Base-by-base conservation (phyloP, 768 basidiomycete species). In the Calocybe cyanea region DNA sequence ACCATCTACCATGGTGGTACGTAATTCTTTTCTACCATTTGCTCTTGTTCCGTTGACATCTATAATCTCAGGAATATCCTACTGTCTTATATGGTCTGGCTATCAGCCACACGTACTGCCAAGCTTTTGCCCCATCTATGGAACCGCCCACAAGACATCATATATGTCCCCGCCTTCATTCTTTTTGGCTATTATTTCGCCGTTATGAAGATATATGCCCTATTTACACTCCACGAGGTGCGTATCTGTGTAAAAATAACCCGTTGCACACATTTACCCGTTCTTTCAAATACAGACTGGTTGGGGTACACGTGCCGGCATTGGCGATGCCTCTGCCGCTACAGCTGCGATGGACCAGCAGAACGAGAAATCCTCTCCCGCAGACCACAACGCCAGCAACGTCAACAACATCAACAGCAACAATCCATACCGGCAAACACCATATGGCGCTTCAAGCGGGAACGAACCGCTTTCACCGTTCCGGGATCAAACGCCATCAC, bases 271-370 rank as follows among this genome's bases (percentile, higher is more conserved):
- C 11, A 50, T 17, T 49, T 18, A 14, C 20, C 2, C 17, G 6
- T 13, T 15, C 5, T 23, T 23, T 38, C 38, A 2, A 11, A 35
- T 32, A 9, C 49, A 89, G 83, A 93, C 90, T 59, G 92, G 86
- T 33, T 95, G 92, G 92, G 92, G 92, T 34, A 96, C 92, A n/a
- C 85, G 92, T 63, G 81, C 92, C 5, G 92, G 92, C 68, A 89
- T 93, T 57, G 89, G 90, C 59, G 87, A 92, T 71, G 81, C 82
- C 1, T 70, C 81, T 0, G 80, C 83, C 30, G 87, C 88, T 41
- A 87, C 86, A 2, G 80, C 81, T 7, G 87, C 87, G 10, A 68
- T 74, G 44, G 82, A 79, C 51, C 65, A 65, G 52, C 62, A 62
- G 50, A 66, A 70, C 45, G 63, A 63, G 43, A 63, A 63, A 20